These are phyloP conservation scores for Seminavis robusta DNA, from an alignment of 108 stramenopile species.

Conservation along the genomic window DNA sequence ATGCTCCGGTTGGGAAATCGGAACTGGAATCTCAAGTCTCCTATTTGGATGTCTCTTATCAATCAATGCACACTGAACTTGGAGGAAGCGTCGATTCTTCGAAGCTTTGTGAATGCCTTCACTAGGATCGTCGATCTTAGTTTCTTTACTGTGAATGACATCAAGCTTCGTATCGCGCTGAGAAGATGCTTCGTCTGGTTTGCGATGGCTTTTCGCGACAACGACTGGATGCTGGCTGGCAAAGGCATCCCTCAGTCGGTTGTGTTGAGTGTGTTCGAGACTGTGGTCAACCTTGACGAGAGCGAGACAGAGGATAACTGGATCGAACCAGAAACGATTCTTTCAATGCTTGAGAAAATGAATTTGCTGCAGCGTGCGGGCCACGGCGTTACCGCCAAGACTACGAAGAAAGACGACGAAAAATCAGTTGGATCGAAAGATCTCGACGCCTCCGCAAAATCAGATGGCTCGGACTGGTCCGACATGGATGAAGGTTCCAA, in stretches of 20 bases:
- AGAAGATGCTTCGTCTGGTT: constrained; percentile 81
- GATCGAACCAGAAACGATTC: constrained; percentile 22
- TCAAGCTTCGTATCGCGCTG: constrained; percentile 46
- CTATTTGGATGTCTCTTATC: constrained; percentile 72
- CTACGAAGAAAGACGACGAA: constrained; percentile 1
- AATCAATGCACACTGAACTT: constrained; percentile 73
- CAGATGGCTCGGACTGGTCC: constrained; percentile 43
- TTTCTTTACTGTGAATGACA: constrained; percentile 67
- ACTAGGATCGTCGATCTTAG: constrained; percentile 73
- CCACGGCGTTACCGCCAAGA: constrained; percentile 39
- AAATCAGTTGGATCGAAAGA: constrained; percentile 4
- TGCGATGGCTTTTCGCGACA: constrained; percentile 80
- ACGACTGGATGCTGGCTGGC: constrained; percentile 75
- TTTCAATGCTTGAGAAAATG: constrained; percentile 74
- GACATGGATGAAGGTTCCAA: constrained; percentile 38
- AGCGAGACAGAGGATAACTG: constrained; percentile 11
- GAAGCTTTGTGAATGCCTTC: constrained; percentile 82
- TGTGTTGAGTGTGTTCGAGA: constrained; percentile 64
- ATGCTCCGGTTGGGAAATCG: constrained; percentile 80
- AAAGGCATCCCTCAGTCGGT: constrained; percentile 78
- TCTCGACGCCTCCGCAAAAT: not conserved
- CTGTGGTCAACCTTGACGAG: constrained; percentile 51
- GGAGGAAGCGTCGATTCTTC: constrained; percentile 78
- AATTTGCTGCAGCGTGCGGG: constrained; percentile 76
- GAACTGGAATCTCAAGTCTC: constrained; percentile 81